These are phyloP conservation scores for Debaryomyces maramus DNA, from an alignment of 805 yeast genomes.

Conservation along the genomic window DNA sequence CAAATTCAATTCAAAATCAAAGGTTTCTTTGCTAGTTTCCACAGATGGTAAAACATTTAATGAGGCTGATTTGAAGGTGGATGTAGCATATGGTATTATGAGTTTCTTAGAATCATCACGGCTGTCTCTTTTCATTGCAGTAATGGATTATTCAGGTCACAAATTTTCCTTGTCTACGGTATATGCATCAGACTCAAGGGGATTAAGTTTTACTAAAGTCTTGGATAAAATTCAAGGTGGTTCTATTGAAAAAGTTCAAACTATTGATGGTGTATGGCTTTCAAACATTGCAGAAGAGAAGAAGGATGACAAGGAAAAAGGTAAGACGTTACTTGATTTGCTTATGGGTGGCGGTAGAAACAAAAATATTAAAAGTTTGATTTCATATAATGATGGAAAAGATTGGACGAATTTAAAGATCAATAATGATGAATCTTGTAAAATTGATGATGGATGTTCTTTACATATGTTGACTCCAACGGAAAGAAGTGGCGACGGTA, in stretches of 20 bases:
- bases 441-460: constrained; percentile 49
- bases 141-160: constrained; percentile 20
- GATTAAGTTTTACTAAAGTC: constrained; percentile 49
- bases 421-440: constrained; percentile 43
- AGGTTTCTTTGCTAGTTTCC: constrained; percentile 44
- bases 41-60: constrained; percentile 45
- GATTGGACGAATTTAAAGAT: constrained; percentile 52
- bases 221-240: constrained; percentile 45
- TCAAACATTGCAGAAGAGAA: constrained; percentile 36
- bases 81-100: constrained; percentile 35
- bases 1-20: constrained; percentile 38
- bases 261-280: constrained; percentile 63
- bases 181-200: constrained; percentile 58
- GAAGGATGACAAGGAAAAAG: constrained; percentile 12
- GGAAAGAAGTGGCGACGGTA: constrained; percentile 42
- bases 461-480: constrained; percentile 37
- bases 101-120: constrained; percentile 39
- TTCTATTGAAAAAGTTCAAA: constrained; percentile 45
- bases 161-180: constrained; percentile 30
- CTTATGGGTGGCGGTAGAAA: constrained; percentile 20
- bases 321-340: constrained; percentile 26
- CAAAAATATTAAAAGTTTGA: constrained; percentile 29
- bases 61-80: constrained; percentile 41
- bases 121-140: constrained; percentile 33
- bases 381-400: constrained; percentile 54